A percentile compares a stretch with the other conserved stretches of the same genome.
Evolutionary conservation across 2,329 filamentous ascomycete genomes (phyloP).

Genomic region (Cladosporium halotolerans): DNA sequence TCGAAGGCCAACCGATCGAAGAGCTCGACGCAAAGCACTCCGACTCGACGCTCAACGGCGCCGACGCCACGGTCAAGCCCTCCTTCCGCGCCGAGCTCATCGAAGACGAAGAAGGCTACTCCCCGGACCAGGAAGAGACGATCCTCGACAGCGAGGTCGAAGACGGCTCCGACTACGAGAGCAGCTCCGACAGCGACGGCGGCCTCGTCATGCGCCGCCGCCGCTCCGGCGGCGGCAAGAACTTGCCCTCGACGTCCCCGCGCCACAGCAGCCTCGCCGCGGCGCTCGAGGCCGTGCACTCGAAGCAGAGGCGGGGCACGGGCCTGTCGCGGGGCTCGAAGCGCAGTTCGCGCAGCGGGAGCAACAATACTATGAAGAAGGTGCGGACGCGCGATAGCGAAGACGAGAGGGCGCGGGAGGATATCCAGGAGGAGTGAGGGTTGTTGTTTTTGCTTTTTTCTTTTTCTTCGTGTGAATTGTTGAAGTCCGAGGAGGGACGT

Average conservation of each 20-base stretch:
- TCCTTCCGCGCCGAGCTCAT: constrained; percentile 15
- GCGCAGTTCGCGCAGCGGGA: constrained; percentile 42
- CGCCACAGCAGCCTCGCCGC: constrained; percentile 6
- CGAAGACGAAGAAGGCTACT: constrained; percentile 28
- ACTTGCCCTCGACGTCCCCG: constrained; percentile 4
- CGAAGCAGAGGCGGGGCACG: constrained; percentile 25
- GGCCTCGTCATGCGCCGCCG: constrained; percentile 34
- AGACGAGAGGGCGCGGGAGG: constrained; percentile 18
- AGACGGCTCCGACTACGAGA: constrained; percentile 35
- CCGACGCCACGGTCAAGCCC: constrained; percentile 19
- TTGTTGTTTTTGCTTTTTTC: neutral
- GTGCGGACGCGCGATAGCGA: constrained; percentile 30
- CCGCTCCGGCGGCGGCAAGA: constrained; percentile 20
- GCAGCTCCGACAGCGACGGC: constrained; percentile 33
- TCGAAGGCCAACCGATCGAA: constrained; percentile 18
- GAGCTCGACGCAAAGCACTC: constrained; percentile 31
- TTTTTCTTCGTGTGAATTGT: neutral
- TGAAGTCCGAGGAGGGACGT: too few species aligned
- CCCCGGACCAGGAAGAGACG: constrained; percentile 31
- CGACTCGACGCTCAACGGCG: constrained; percentile 31
- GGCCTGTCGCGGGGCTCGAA: constrained; percentile 28
- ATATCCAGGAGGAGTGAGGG: constrained; percentile 19
- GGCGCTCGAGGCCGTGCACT: constrained; percentile 12
- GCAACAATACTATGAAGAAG: constrained; percentile 47
- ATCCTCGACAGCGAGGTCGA: constrained; percentile 34